Evolutionary conservation across 2,329 filamentous ascomycete species (phyloP), one percentile per base, ranked within the genome.

Genomic region (Fusarium tuaranense): DNA sequence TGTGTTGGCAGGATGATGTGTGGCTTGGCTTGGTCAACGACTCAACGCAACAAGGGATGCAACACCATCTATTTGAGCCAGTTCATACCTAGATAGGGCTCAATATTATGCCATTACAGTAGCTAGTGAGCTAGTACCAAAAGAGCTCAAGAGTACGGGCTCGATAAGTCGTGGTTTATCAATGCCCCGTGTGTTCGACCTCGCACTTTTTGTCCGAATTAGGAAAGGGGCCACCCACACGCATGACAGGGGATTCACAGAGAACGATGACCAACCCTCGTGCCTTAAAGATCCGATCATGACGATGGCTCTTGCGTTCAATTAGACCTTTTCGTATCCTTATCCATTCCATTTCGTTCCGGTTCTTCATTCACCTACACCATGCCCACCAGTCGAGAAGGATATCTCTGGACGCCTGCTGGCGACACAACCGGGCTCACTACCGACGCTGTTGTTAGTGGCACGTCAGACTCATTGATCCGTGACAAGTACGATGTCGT

Each of bases 321-420:
- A 34, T 34, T 34, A 14, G 32, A 14, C 5, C 32, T 34, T 32
- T 32, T 12, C 4, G 32, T 12, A 32, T 32, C 10, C 32, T 34
- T 7, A 34, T 34, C 12, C 1, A 1, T 14, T 34, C 12, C 4
- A 14, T 34, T 34, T 14, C 1, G 12, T 34, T 34, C 12, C 32
- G 2, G 12, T 34, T 13, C 12, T 34, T n/a, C 10, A 32, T 12
- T 16, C n/a, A 7, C 8, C 53, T 22, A 10, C 10, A 39, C 13
- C 13, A 73, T 75, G 73, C 62, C 67, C 3, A 51, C 58, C 7
- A 67, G 72, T n/a, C 57, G 34, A 16, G 74, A 76, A 65, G 74
- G 74, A 6, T 70, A 69, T 48, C 18, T 76, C 0, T 76, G 73
- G 74, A 72, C 70, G 8, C 48, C 30, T 1, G 5, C 18, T 2